Evolutionary conservation across 1,284 basidiomycete genomes (phyloP), one percentile per base, ranked within the genome.

Genomic region (Irpex rosettiformis): DNA sequence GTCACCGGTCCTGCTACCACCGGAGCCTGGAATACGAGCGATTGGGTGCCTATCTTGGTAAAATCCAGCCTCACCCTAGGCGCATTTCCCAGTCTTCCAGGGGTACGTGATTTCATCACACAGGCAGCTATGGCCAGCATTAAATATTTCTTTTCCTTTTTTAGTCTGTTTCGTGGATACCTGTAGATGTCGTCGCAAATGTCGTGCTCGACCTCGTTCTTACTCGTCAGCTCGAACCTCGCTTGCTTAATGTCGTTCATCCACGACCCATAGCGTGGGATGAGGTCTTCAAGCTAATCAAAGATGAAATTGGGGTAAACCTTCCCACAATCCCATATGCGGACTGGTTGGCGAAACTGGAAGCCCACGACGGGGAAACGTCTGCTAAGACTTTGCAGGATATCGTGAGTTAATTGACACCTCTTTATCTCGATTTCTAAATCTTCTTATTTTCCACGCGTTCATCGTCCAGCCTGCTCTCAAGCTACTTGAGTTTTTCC

Each of bases 41-140:
- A 74, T n/a, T 73, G 70, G 68, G 58, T 75, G 2, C 72, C 73
- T 1, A 66, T 71, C 27, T 51, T 73, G 1, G 64, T 73, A 47
- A 64, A 66, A 42, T 70, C 71, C 0, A 67, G 70, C 24, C 43
- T 72, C 1, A 54, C 66, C 3, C 60, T 74, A 2, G 67, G 66
- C 2, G 59, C 24, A 1, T 55, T 74, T 1, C 72, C 70, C 1
- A 63, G 64, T 3, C 45, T 58, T 0, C 45, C 51, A 1, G 69
- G 72, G 29, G 70, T 73, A 52, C 52, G 67, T 68, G 33, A 11
- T 40, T 40, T 40, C 33, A 40, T n/a, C n/a, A n/a, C n/a, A n/a
- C n/a, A n/a, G n/a, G n/a, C 33, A 40, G 11, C 33, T n/a, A n/a
- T 40, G n/a, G n/a, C n/a, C n/a, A n/a, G n/a, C n/a, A n/a, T n/a